Percentiles rank a stretch among this genome's conserved stretches.
Conservation (phyloP, 2,329 filamentous ascomycete genomes). For the Akanthomyces lecanii region DNA sequence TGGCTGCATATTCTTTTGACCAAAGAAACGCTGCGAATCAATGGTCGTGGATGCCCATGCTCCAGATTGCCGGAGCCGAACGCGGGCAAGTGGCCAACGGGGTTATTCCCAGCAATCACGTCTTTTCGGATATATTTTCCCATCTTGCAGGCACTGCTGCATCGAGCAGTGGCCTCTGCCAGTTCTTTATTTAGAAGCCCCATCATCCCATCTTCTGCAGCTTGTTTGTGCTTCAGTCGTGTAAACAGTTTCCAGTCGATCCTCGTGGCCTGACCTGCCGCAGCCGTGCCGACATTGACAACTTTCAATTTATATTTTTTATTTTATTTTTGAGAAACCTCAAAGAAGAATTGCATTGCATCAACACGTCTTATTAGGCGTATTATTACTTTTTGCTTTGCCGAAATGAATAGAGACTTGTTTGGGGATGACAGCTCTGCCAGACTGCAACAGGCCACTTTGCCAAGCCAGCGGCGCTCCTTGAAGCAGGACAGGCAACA, state of each 20-base stretch:
- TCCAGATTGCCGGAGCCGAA: background rate
- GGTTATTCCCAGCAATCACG: background rate
- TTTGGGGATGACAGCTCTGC: too few relatives aligned
- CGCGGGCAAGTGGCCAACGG: background rate
- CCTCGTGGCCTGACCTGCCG: background rate
- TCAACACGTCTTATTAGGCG: too few relatives aligned
- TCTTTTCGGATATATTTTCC: too few relatives aligned
- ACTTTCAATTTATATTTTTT: too few relatives aligned
- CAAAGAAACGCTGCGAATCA: background rate
- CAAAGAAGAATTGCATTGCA: too few relatives aligned
- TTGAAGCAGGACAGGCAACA: too few relatives aligned
- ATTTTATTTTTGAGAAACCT: too few relatives aligned
- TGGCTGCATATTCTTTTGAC: background rate
- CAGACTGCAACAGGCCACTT: too few relatives aligned
- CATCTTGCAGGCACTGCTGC: background rate
- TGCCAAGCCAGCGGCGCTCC: too few relatives aligned
- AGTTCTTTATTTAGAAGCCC: background rate
- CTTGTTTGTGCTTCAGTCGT: conserved; percentile 11
- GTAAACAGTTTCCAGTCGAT: background rate
- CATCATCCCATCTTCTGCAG: conserved; percentile 8
- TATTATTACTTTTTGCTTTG: too few relatives aligned
- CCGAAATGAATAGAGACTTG: too few relatives aligned
- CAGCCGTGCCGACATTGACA: too few relatives aligned
- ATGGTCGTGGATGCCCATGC: background rate
- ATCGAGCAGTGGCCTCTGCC: background rate